phyloP scores from a whole-genome alignment of 805 yeast species.

The Candida mattraensis region DNA sequence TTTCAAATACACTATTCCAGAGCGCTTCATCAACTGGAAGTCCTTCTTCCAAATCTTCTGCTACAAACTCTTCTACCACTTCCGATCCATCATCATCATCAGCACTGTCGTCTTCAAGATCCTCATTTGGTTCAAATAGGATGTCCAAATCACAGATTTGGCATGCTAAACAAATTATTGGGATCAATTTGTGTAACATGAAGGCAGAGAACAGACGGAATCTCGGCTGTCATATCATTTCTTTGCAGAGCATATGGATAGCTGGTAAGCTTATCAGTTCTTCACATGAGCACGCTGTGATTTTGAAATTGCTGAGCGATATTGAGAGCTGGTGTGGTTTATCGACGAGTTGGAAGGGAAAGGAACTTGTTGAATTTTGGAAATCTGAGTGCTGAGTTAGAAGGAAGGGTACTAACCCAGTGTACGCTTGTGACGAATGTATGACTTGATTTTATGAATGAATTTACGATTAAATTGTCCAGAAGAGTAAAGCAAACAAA shows the following conservation, averaged over 20 bases:
- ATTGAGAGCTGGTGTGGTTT: constrained; percentile 26
- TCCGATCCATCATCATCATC: constrained; percentile 3
- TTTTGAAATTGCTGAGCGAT: constrained; percentile 23
- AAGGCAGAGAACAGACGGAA: constrained; percentile 14
- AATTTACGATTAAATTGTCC: too few relatives aligned
- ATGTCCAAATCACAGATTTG: constrained; percentile 33
- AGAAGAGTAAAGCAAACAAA: too few relatives aligned
- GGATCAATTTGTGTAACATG: constrained; percentile 28
- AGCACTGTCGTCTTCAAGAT: constrained; percentile 6
- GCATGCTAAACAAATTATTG: constrained; percentile 42
- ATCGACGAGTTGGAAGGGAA: constrained; percentile 23
- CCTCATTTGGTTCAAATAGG: constrained; percentile 12
- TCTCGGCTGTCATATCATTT: constrained; percentile 19
- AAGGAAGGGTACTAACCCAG: too few relatives aligned
- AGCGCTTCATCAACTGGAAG: too few relatives aligned
- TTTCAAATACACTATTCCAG: constrained; percentile 18
- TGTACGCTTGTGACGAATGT: constrained; percentile 7
- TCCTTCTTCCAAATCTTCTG: too few relatives aligned
- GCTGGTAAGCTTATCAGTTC: constrained; percentile 29
- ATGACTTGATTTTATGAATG: constrained; percentile 7
- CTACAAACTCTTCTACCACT: too few relatives aligned
- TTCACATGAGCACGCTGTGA: constrained; percentile 24
- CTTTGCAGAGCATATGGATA: constrained; percentile 27
- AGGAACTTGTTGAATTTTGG: constrained; percentile 29
- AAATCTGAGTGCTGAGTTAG: constrained; percentile 21